Percentiles rank a stretch among this genome's conserved stretches.
phyloP scores from a whole-genome alignment of 225 moss, liverwort and hornwort species.

The Sphagnum tenellum region DNA sequence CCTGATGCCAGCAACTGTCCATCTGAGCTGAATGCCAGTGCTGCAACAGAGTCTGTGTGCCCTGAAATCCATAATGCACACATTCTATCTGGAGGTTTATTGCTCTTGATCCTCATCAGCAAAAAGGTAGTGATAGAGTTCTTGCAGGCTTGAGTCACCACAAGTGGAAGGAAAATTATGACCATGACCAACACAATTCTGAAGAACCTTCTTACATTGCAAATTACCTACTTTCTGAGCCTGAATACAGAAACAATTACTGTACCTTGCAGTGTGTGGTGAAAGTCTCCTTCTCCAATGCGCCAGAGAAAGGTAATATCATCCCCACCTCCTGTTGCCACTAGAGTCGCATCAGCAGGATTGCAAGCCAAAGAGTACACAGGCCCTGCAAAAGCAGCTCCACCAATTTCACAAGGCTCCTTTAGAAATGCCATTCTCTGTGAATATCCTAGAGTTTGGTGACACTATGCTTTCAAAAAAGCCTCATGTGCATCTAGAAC shows the following conservation, averaged over 20 bases:
- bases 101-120: not conserved
- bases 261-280: slow-evolving; percentile 61
- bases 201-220: no score
- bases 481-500: not conserved
- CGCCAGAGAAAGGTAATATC: slow-evolving; percentile 76
- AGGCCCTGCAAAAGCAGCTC: slow-evolving; percentile 33
- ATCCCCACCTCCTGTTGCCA: slow-evolving; percentile 92
- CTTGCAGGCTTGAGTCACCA: not conserved
- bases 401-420: not conserved
- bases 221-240: no score
- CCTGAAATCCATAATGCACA: slow-evolving; percentile 24
- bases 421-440: not conserved
- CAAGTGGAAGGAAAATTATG: slow-evolving; percentile 5
- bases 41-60: slow-evolving; percentile 64
- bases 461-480: not conserved
- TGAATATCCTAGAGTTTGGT: not conserved
- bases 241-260: not conserved
- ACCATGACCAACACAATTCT: not conserved
- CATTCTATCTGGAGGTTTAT: not conserved
- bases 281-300: slow-evolving; percentile 67
- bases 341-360: slow-evolving; percentile 56
- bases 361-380: slow-evolving; percentile 78
- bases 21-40: slow-evolving; percentile 77
- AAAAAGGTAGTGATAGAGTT: not conserved
- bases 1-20: slow-evolving; percentile 78